These are phyloP conservation scores for Cornus suecica DNA, from an alignment of 148 eudicot genomes.

Conservation along the genomic window DNA sequence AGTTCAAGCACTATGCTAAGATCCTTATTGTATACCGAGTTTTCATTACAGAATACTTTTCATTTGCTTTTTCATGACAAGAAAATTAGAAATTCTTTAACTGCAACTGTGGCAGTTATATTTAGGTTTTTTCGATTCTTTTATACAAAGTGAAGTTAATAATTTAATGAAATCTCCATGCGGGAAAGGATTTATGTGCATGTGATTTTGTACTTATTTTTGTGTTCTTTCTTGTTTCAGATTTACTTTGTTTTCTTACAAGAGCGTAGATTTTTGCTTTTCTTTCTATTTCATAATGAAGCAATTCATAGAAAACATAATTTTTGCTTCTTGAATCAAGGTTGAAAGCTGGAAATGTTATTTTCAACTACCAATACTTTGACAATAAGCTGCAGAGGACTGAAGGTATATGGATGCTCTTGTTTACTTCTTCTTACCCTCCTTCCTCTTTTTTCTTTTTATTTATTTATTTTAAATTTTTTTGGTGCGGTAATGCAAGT, in stretches of 20 bases:
- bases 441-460: too few relatives aligned
- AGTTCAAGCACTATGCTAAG: too few relatives aligned
- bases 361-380: slow-evolving; percentile 84
- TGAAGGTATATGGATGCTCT: slow-evolving; percentile 55
- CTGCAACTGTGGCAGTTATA: not conserved
- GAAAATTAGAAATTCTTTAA: not conserved
- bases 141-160: not conserved
- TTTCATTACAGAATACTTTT: too few relatives aligned
- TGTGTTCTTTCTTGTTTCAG: not conserved
- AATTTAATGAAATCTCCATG: not conserved
- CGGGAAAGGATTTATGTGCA: not conserved
- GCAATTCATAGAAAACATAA: not conserved
- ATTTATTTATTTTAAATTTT: too few relatives aligned
- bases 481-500: not conserved
- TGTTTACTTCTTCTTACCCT: not conserved
- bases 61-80: not conserved
- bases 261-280: not conserved
- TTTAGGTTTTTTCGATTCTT: slow-evolving; percentile 1
- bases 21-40: too few relatives aligned
- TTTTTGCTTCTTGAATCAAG: slow-evolving; percentile 35
- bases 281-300: not conserved
- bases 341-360: slow-evolving; percentile 91
- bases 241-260: not conserved
- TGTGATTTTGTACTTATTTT: slow-evolving; percentile 5
- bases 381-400: slow-evolving; percentile 72